These are phyloP conservation scores for Heliamphora exappendiculata DNA, from an alignment of 148 eudicot genomes.

Conservation along the genomic window DNA sequence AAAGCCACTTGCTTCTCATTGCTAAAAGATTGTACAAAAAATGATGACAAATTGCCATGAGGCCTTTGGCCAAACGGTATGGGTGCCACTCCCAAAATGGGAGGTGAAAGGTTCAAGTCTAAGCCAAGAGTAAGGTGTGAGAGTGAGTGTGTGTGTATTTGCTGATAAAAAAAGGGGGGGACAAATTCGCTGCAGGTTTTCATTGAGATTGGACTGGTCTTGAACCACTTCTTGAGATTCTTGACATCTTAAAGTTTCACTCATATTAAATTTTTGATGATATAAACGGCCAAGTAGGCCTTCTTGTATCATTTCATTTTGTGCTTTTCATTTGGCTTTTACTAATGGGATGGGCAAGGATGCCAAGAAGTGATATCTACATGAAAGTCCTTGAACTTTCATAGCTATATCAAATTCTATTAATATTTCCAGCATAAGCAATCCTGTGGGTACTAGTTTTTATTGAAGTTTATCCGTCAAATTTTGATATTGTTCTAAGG, in stretches of 20 bases:
- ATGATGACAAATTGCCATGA: too few relatives aligned
- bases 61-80: too few relatives aligned
- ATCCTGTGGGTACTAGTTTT: background rate
- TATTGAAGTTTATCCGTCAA: background rate
- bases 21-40: too few relatives aligned
- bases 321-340: background rate
- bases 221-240: background rate
- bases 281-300: background rate
- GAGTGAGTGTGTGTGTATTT: too few relatives aligned
- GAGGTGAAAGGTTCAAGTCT: too few relatives aligned
- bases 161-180: too few relatives aligned
- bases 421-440: background rate
- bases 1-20: background rate
- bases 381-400: background rate
- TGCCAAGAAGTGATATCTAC: background rate
- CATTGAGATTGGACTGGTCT: background rate
- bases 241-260: background rate
- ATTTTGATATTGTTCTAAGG: too few relatives aligned
- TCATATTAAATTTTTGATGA: background rate
- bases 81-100: too few relatives aligned
- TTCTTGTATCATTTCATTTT: background rate
- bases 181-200: background rate
- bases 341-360: background rate
- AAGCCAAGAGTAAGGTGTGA: too few relatives aligned
- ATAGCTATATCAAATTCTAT: background rate